Evolutionary conservation across 305 asterid genomes (phyloP), one percentile per base, ranked within the genome.

Genomic region (Fraxinus floribunda): DNA sequence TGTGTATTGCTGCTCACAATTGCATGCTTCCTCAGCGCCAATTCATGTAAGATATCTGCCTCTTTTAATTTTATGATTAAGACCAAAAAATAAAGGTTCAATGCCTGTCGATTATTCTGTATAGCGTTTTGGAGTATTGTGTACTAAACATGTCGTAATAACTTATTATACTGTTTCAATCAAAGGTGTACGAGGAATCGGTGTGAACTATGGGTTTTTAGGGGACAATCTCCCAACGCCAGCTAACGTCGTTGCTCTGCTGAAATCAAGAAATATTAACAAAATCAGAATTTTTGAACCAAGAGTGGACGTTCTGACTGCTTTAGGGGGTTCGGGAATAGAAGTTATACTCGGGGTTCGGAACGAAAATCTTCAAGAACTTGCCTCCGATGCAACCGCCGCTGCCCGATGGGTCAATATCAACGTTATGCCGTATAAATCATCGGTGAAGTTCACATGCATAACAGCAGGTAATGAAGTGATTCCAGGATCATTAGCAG

Each of bases 381-480:
- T 88, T 2, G 89, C 89, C 16, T 20, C 83, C 4, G 83, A 86
- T 71, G 20, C 81, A 36, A 13, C 79, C 2, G 77, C 44, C 11
- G 86, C 89, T 0, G 52, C 41, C 8, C 9, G 62, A 36, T 87
- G 89, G 89, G 78, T 87, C 5, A 39, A 32, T 1, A 68, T 18
- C 32, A 75, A 87, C 49, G 49, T 87, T 60, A 11, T 57, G 1
- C 89, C 86, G 4, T 74, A 84, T 44, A 39, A 7, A 16, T 52
- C 82, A 0, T 49, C 41, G 0, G 29, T 79, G 2, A 80, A 38
- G 0, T 18, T 87, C 78, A 68, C 83, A 3, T 77, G 57, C 75
- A 49, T 87, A 20, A n/a, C 83, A 0, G 89, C 85, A 3, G 89
- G 89, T 11, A 87, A 87, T 77, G 89, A 87, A 87, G 88, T 87